Conservation (phyloP, 2,329 filamentous ascomycete genomes). For the Sclerotinia subarctica region DNA sequence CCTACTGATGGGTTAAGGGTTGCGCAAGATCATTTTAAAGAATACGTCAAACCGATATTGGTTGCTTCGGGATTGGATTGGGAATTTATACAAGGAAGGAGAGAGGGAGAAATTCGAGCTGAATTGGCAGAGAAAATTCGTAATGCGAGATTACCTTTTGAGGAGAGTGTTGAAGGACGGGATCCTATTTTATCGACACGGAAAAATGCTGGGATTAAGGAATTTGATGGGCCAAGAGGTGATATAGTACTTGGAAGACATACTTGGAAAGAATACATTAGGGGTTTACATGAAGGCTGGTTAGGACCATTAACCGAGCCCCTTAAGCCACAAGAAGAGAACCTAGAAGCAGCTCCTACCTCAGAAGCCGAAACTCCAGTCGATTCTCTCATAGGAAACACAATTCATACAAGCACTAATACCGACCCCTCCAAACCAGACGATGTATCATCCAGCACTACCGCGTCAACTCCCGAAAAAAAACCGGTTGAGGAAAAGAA, state of each 20-base stretch:
- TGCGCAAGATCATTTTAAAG: constrained; percentile 92
- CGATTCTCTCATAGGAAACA: constrained; percentile 34
- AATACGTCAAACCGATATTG: constrained; percentile 91
- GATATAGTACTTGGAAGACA: constrained; percentile 88
- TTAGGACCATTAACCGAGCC: constrained; percentile 75
- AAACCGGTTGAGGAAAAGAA: constrained; percentile 48
- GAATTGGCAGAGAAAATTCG: constrained; percentile 84
- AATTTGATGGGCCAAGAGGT: constrained; percentile 72
- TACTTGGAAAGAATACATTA: constrained; percentile 95
- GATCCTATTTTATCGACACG: constrained; percentile 64
- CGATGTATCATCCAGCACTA: constrained; percentile 17
- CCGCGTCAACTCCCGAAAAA: constrained; percentile 23
- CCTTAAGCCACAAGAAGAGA: constrained; percentile 38
- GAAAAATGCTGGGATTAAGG: constrained; percentile 61
- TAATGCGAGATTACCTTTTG: constrained; percentile 53
- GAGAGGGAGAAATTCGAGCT: constrained; percentile 88
- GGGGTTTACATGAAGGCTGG: constrained; percentile 95
- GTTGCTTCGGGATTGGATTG: constrained; percentile 90
- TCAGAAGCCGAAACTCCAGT: constrained; percentile 15
- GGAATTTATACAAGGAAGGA: constrained; percentile 89
- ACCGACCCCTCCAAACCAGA: constrained; percentile 25
- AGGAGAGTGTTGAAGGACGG: constrained; percentile 44
- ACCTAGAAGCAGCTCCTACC: constrained; percentile 16
- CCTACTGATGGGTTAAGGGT: constrained; percentile 79
- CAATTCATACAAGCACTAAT: constrained; percentile 34